Evolutionary conservation across 768 basidiomycete genomes (phyloP), one percentile per base, ranked within the genome.

Genomic region (Neoboletus magnificus): DNA sequence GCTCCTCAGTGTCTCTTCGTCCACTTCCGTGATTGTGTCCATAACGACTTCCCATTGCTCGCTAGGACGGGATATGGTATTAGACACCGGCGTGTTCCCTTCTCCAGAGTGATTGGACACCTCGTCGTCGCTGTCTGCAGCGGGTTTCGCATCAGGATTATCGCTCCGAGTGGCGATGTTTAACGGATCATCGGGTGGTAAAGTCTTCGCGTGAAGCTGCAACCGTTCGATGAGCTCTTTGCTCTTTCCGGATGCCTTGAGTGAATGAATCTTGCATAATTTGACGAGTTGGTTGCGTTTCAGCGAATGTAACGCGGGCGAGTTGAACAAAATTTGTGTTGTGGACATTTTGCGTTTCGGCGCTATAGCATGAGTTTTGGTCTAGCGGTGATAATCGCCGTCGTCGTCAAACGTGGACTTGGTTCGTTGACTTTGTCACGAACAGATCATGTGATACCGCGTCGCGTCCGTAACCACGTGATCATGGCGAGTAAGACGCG

Each of bases 11-110:
- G 64, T 59, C 37, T 66, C 66, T 58, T 89, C 87, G 35, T 87
- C 85, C 18, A 76, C 70, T 55, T 91, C 89, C 48, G 81, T 75
- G 36, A 88, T 91, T 55, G 82, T 82, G 51, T 92, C 90, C 85
- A 92, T 91, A n/a, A 91, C 82, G 56, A 92, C 74, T 65, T 90
- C 88, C 89, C 91, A 92, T 62, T 87, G 85, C 62, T 89, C 87
- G 64, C 88, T 89, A 0, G 87, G 86, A 41, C 87, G 79, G 11
- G 83, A 73, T 55, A 75, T 65, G 37, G 69, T 53, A 58, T 44
- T 20, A 57, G 58, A 44, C 12, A 16, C 45, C 0, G 58, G 51
- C 44, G 52, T 27, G 27, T 55, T 47, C n/a, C 51, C 50, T 40
- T 59, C 62, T 15, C 29, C 41, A 23, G 66, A 60, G 47, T 70